Percentiles rank a stretch among this genome's conserved stretches.
Evolutionary conservation across 305 asterid genomes (phyloP).

Genomic region (Fraxinus sp.): DNA sequence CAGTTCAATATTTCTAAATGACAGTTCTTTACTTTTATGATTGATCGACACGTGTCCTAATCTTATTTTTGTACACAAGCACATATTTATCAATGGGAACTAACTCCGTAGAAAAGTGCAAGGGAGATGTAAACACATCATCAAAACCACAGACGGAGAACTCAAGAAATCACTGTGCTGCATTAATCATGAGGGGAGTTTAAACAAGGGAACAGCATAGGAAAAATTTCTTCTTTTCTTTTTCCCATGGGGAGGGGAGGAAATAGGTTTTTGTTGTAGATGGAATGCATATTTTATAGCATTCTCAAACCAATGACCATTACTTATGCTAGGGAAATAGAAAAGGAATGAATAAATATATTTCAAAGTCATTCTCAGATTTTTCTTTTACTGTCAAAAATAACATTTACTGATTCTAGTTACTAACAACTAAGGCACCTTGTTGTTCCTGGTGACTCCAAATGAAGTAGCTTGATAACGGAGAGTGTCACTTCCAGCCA

Average conservation of each 20-base stretch:
- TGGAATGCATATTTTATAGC: not conserved
- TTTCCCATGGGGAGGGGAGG: not conserved
- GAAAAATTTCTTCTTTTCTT: not conserved
- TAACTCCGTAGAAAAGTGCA: not conserved
- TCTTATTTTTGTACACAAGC: not conserved
- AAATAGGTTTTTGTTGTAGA: not conserved
- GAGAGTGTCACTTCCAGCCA: constrained; percentile 98
- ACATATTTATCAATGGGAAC: not conserved
- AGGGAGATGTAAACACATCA: not conserved
- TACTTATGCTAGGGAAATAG: not conserved
- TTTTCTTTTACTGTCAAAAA: not conserved
- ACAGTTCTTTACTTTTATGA: not conserved
- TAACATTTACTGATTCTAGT: not conserved
- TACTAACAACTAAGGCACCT: constrained; percentile 46
- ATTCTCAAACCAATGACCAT: constrained; percentile 2
- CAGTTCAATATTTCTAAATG: not conserved
- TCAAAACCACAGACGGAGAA: not conserved
- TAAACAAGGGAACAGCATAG: not conserved
- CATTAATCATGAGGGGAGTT: not conserved
- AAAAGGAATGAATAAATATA: not conserved
- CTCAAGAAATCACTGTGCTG: constrained; percentile 5
- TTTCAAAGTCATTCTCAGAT: not conserved
- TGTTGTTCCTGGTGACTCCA: constrained; percentile 88
- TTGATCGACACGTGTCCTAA: not conserved
- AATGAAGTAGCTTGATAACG: constrained; percentile 99